A percentile compares a stretch with the other conserved stretches of the same genome.
phyloP scores from a whole-genome alignment of 148 eudicot species.

The Heliosperma pusillum region DNA sequence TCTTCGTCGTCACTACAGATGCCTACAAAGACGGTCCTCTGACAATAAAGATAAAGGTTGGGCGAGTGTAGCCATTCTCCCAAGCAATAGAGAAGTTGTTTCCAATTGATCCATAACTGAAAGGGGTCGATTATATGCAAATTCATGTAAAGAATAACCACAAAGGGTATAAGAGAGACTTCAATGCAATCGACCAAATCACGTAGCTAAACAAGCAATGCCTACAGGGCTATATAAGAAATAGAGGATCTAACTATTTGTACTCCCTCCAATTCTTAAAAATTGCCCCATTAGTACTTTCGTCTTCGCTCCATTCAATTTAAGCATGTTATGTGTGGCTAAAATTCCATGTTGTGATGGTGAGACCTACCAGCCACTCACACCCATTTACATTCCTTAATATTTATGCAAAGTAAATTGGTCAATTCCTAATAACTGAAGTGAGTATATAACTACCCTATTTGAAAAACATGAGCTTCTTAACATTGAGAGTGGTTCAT shows the following conservation, averaged over 20 bases:
- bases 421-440: too few relatives aligned
- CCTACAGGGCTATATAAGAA: background rate
- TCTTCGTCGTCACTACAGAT: too few relatives aligned
- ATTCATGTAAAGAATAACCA: background rate
- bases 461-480: background rate
- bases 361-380: too few relatives aligned
- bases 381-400: too few relatives aligned
- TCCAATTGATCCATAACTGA: background rate
- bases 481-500: background rate
- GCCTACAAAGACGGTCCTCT: background rate
- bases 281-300: too few relatives aligned
- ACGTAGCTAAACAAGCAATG: background rate
- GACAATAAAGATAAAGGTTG: background rate
- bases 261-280: too few relatives aligned
- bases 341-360: too few relatives aligned
- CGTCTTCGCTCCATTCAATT: too few relatives aligned
- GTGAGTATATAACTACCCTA: too few relatives aligned
- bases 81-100: background rate
- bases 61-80: background rate
- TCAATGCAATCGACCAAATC: background rate
- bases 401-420: too few relatives aligned
- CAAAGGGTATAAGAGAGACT: background rate
- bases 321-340: too few relatives aligned
- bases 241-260: background rate
- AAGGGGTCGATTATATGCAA: background rate